Evolutionary conservation across 2,329 filamentous ascomycete genomes (phyloP).

Genomic region (Sporothrix humicola): DNA sequence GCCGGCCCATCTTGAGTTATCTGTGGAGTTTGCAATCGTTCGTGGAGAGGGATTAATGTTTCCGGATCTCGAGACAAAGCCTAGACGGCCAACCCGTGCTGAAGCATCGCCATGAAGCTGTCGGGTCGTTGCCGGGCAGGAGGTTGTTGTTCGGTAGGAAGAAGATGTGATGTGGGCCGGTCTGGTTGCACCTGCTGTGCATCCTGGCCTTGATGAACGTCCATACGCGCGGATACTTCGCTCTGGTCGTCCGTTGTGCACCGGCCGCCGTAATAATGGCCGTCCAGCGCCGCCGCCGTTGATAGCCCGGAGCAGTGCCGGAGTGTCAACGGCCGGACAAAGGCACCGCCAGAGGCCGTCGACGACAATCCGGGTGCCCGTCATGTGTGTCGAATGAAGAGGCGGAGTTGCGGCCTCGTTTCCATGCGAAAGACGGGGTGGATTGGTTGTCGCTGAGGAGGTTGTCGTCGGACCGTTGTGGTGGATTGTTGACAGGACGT

Average conservation of each 20-base stretch:
- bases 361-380: constrained; percentile 48
- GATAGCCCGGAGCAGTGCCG: constrained; percentile 46
- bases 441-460: not conserved
- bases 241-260: not conserved
- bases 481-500: not conserved
- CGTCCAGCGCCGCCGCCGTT: constrained; percentile 34
- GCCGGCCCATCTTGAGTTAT: not conserved
- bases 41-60: not conserved
- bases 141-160: not conserved
- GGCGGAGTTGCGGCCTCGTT: not conserved
- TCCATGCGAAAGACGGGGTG: constrained; percentile 10
- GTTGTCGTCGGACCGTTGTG: not conserved
- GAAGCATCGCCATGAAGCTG: constrained; percentile 26
- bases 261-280: not conserved
- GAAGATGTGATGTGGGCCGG: not conserved
- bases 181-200: constrained; percentile 22
- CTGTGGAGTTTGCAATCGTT: not conserved
- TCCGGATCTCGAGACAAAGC: not conserved
- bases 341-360: constrained; percentile 70
- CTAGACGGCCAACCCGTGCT: constrained; percentile 31
- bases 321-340: constrained; percentile 60
- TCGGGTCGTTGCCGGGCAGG: not conserved
- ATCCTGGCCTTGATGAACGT: not conserved
- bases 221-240: not conserved
- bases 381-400: constrained; percentile 43